Evolutionary conservation across 129 eudicot genomes (phyloP).

Genomic region (Logfia minima): DNA sequence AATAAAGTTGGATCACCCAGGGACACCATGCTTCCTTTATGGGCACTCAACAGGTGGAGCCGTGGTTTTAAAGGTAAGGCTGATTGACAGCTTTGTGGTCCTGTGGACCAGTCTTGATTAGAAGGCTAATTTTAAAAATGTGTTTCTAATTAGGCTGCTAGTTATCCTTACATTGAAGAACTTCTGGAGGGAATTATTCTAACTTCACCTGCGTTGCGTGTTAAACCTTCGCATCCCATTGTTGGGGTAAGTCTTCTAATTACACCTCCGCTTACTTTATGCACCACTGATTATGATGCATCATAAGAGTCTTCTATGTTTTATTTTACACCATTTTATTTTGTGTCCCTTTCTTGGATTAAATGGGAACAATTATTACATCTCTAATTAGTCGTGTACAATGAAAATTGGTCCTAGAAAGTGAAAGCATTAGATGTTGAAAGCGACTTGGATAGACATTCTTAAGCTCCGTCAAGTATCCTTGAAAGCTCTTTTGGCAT

Average conservation of each 20-base stretch:
- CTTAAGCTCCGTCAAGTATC: not conserved
- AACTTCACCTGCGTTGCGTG: constrained; percentile 98
- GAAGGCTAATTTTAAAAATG: constrained; percentile 12
- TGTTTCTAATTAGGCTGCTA: constrained; percentile 63
- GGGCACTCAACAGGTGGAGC: constrained; percentile 99
- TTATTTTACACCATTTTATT: not conserved
- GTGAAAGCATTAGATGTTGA: constrained; percentile 1
- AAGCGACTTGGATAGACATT: not conserved
- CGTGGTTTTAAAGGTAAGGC: constrained; percentile 76
- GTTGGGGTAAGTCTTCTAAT: constrained; percentile 67
- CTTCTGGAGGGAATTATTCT: constrained; percentile 83
- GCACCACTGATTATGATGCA: not conserved
- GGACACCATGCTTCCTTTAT: constrained; percentile 81
- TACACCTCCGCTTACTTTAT: not conserved
- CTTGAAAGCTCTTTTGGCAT: not conserved
- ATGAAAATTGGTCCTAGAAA: constrained; percentile 10
- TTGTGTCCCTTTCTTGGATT: not conserved
- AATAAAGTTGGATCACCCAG: constrained; percentile 79
- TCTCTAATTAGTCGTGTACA: not conserved
- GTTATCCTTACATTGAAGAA: constrained; percentile 70
- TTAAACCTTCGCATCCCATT: constrained; percentile 97
- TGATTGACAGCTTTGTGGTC: not conserved
- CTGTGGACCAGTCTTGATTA: not conserved
- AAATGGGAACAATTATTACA: not conserved
- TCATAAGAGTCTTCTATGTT: not conserved